Conservation (phyloP, 345 rosid genomes). For the Atalantia buxifolia region DNA sequence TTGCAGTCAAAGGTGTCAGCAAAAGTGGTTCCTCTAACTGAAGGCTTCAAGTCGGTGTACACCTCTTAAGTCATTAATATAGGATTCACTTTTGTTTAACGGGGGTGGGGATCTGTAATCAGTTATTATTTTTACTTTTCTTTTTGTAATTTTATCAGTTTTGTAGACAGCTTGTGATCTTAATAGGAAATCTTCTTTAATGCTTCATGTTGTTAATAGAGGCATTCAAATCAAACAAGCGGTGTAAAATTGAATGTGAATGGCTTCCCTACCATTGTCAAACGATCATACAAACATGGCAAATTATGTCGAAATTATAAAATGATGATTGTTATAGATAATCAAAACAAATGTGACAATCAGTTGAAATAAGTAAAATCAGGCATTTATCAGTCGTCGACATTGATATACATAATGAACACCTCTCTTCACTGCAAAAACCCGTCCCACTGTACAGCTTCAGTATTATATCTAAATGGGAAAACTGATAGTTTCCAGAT, state of each 20-base stretch:
- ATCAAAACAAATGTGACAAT: background rate
- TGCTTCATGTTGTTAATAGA: background rate
- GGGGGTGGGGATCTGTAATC: background rate
- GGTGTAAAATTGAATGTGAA: background rate
- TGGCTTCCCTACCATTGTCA: background rate
- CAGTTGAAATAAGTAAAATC: background rate
- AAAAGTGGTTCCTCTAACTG: constrained; percentile 84
- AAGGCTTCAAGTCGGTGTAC: constrained; percentile 82
- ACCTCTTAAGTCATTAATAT: constrained; percentile 30
- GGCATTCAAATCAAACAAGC: background rate
- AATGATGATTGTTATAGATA: background rate
- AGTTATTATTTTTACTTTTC: background rate
- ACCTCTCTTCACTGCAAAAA: background rate
- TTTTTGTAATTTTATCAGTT: background rate
- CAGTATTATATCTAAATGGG: background rate
- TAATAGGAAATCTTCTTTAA: background rate
- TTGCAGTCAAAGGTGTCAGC: constrained; percentile 80
- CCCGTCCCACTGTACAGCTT: background rate
- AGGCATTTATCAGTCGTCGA: background rate
- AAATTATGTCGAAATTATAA: too few relatives aligned
- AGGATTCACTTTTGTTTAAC: background rate
- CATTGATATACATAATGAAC: background rate
- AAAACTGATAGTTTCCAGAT: background rate
- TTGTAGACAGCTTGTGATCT: background rate
- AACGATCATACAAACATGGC: too few relatives aligned